Percentiles rank a stretch among this genome's conserved stretches.
phyloP scores from a whole-genome alignment of 2,329 filamentous ascomycete genomes.

The Sclerotiophoma versabilis region DNA sequence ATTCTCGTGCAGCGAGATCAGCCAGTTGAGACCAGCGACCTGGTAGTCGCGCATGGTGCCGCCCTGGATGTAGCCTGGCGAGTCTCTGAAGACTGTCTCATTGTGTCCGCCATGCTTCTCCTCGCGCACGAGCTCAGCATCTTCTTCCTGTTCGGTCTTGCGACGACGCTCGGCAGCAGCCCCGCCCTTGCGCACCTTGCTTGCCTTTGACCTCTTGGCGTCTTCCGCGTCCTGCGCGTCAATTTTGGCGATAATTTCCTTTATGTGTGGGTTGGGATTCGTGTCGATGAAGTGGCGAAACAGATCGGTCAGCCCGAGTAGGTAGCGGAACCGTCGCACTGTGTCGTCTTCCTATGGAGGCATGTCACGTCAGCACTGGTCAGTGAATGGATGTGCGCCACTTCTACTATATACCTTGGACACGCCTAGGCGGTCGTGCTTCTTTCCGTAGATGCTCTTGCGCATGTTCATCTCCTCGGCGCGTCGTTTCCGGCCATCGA shows the following conservation, averaged over 20 bases:
- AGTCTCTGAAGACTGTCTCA: conserved; percentile 86
- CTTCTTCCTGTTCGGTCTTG: conserved; percentile 96
- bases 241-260: conserved; percentile 92
- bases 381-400: not conserved
- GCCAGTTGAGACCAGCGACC: conserved; percentile 93
- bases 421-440: conserved; percentile 89
- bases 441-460: conserved; percentile 91
- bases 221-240: conserved; percentile 87
- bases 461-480: conserved; percentile 88
- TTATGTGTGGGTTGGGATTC: conserved; percentile 93
- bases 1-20: conserved; percentile 97
- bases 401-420: conserved; percentile 72
- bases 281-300: conserved; percentile 99
- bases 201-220: conserved; percentile 73
- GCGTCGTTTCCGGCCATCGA: conserved; percentile 83
- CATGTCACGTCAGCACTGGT: conserved; percentile 18
- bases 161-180: conserved; percentile 79
- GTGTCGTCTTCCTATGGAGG: conserved; percentile 83
- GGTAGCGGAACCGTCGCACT: conserved; percentile 90
- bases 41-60: conserved; percentile 96
- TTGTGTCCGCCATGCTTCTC: conserved; percentile 87
- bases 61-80: conserved; percentile 83
- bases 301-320: conserved; percentile 91
- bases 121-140: conserved; percentile 84
- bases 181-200: conserved; percentile 80